Evolutionary conservation across 441 rosid species (phyloP), one percentile per base, ranked within the genome.

Genomic region (Gossypium davidsonii): DNA sequence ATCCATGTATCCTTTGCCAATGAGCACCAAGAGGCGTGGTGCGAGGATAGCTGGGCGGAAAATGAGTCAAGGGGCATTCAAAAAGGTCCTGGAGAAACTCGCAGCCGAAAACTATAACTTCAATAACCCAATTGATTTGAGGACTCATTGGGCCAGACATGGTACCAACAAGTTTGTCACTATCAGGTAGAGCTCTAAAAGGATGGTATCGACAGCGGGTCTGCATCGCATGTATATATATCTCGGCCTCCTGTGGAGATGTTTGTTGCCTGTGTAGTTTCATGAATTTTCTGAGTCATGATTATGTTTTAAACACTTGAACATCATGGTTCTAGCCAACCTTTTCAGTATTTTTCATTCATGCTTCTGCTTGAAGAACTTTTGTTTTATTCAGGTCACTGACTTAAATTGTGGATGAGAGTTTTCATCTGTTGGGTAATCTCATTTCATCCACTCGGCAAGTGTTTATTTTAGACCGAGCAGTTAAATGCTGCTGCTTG

Each of bases 111-210:
- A 91, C 10, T 87, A 88, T 79, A 80, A 87, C 82, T 90, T 90
- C 71, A 68, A 73, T 82, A 91, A 91, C 81, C 85, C 98, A 53
- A 90, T 94, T 51, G 98, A 94, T 83, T 79, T 94, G 87, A 94
- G 87, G 89, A 77, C 82, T 76, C 90, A 92, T 78, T 94, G 98
- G 97, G 97, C 98, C 1, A 90, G 89, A 82, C 99, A 94, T 83
- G 99, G 99, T 34, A 94, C 99, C 79, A 92, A 92, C 86, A 94
- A 94, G 93, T 92, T 94, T 58, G 98, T 94, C 79, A 94, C 99
- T 7, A 94, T 94, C 89, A 94, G 98, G 85, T 94, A 92, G 90
- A 73, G 49, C 11, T 64, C 72, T 65, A 62, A 57, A 26, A 52
- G 28, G 75, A 52, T 66, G 77, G 10, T 20, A 55, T 55, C 9